Percentiles rank a stretch among this genome's conserved stretches.
Conservation (phyloP, 176 grass and related monocot species). For the Phoenix roebelenii region DNA sequence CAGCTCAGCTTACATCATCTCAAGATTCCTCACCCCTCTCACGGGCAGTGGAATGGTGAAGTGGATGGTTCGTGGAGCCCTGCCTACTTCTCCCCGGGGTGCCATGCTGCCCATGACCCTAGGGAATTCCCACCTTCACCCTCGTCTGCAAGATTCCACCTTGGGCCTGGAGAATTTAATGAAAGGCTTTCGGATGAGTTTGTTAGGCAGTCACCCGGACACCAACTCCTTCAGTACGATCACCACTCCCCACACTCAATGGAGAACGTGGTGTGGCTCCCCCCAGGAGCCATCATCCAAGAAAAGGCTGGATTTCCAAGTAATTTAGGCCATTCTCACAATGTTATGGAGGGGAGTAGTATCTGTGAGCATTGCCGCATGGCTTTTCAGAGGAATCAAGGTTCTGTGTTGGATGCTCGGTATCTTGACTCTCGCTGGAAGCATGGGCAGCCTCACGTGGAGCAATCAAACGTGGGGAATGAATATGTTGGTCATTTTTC, state of each 20-base stretch:
- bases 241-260: constrained; percentile 35
- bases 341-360: constrained; percentile 15
- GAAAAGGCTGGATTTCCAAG: constrained; percentile 54
- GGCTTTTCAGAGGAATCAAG: constrained; percentile 45
- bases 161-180: constrained; percentile 49
- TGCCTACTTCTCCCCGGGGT: constrained; percentile 47
- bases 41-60: constrained; percentile 52
- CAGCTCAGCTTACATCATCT: constrained; percentile 49
- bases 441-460: constrained; percentile 39
- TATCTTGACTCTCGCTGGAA: constrained; percentile 51
- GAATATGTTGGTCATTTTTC: constrained; percentile 41
- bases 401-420: constrained; percentile 29
- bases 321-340: constrained; percentile 49
- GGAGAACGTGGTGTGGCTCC: constrained; percentile 58
- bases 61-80: constrained; percentile 74
- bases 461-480: constrained; percentile 34
- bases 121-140: constrained; percentile 65
- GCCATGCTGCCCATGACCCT: constrained; percentile 43
- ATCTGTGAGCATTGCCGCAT: constrained; percentile 56
- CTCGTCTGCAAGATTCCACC: constrained; percentile 50
- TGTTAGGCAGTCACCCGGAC: constrained; percentile 29
- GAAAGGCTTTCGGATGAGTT: constrained; percentile 48
- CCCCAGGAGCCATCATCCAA: constrained; percentile 56
- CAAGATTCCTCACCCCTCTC: constrained; percentile 50
- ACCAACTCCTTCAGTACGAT: constrained; percentile 47